These are phyloP conservation scores for Firmiana major DNA, from an alignment of 345 rosid species.

Conservation along the genomic window DNA sequence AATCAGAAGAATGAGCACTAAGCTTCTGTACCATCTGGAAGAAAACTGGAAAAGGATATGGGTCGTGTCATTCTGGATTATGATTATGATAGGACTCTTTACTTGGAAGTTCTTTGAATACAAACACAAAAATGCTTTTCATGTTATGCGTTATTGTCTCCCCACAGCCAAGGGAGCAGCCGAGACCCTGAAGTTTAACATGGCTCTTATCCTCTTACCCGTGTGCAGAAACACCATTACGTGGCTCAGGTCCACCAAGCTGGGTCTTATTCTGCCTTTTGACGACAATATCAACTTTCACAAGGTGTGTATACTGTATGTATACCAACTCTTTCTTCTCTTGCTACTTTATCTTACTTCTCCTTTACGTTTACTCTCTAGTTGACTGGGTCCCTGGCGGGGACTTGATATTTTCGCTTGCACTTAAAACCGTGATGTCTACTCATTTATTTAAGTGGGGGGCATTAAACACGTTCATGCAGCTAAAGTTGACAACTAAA, in stretches of 20 bases:
- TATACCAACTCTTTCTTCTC: background rate
- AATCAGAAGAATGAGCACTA: conserved; percentile 52
- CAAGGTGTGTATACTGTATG: conserved; percentile 51
- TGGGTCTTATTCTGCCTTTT: conserved; percentile 74
- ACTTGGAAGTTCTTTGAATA: conserved; percentile 86
- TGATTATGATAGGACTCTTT: conserved; percentile 80
- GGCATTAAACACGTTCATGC: conserved; percentile 27
- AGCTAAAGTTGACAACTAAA: conserved; percentile 38
- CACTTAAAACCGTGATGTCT: conserved; percentile 11
- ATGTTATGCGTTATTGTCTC: conserved; percentile 88
- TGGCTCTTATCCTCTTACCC: conserved; percentile 94
- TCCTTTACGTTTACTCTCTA: conserved; percentile 23
- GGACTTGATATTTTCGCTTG: conserved; percentile 11
- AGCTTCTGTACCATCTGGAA: conserved; percentile 53
- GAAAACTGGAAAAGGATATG: conserved; percentile 96
- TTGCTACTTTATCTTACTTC: conserved; percentile 14
- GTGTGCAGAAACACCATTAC: conserved; percentile 96
- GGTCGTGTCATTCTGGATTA: conserved; percentile 72
- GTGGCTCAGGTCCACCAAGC: conserved; percentile 82
- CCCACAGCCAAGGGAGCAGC: conserved; percentile 96
- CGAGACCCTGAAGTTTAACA: conserved; percentile 87
- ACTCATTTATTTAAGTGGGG: conserved; percentile 6
- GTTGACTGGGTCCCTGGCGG: conserved; percentile 30
- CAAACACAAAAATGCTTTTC: conserved; percentile 62
- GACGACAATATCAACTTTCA: conserved; percentile 99